Base-by-base conservation (phyloP, 2,329 filamentous ascomycete genomes). In the Apiospora malaysiana region DNA sequence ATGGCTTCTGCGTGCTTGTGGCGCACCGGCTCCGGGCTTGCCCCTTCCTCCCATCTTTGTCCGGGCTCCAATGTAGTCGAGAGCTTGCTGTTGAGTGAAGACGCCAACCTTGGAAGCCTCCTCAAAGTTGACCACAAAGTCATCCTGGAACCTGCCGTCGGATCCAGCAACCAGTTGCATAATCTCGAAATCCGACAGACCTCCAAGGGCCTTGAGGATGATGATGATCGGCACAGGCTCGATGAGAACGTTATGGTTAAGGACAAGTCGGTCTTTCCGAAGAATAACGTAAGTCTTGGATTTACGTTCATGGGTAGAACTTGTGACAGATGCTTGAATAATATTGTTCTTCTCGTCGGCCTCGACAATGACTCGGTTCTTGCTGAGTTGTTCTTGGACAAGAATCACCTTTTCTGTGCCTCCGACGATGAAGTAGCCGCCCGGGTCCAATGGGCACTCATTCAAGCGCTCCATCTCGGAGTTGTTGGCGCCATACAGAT, bases 401-500 rank as follows among this genome's bases (percentile, higher is more conserved):
- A 99, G 85, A 78, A 99, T 99, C 76, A 99, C 96, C 85, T 99
- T 99, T 81, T 99, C 96, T 25, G 97, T 98, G 66, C 96, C 96
- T 77, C 95, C 94, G 75, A 98, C 94, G 78, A 99, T 96, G 78
- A 99, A 99, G 81, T 99, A 99, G 69, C 96, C 96, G 73, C 96
- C 96, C 0, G 97, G 96, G 79, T 99, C 96, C 51, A 99, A 86
- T 18, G 96, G 94, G 78, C 96, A 99, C 83, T 99, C 96, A 78
- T 97, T 96, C 86, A 98, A 92, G 67, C 91, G 84, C 72, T 94
- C 94, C 95, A 98, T 97, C 78, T 97, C 89, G 21, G 90, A 87
- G 75, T 98, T 96, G 69, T 91, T 93, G 77, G 95, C 95, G 71
- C 93, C 92, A 72, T 90, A 89, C 70, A 99, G 87, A 51, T 94